Evolutionary conservation across 108 stramenopile species (phyloP).

Genomic region (Nitzschia sp.): DNA sequence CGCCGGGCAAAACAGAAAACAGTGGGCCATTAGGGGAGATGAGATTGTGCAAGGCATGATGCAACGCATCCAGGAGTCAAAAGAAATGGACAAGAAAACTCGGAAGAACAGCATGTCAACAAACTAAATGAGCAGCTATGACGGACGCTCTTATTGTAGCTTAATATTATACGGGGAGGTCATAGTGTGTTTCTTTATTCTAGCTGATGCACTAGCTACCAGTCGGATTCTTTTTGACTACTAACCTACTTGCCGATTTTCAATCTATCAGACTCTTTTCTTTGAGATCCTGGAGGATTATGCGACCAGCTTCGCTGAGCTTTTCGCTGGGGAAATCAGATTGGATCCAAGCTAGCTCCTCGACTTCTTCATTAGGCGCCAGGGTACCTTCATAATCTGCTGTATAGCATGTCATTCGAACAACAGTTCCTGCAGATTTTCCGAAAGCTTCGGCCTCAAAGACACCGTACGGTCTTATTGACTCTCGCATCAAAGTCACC

Average conservation of each 20-base stretch:
- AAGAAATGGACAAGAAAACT: slow-evolving; percentile 1
- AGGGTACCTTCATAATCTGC: slow-evolving; percentile 40
- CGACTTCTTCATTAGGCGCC: slow-evolving; percentile 45
- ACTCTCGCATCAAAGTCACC: slow-evolving; percentile 35
- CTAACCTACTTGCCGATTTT: slow-evolving; percentile 2
- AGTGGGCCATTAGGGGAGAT: slow-evolving; percentile 17
- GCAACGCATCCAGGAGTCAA: neutral
- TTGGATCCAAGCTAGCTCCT: slow-evolving; percentile 56
- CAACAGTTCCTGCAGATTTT: slow-evolving; percentile 51
- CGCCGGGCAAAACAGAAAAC: slow-evolving; percentile 15
- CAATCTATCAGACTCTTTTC: slow-evolving; percentile 46
- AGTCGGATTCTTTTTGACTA: slow-evolving; percentile 24
- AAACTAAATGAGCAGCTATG: neutral
- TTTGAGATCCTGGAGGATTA: slow-evolving; percentile 58
- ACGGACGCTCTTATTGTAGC: too few species aligned
- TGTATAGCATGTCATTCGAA: slow-evolving; percentile 53
- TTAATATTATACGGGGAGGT: neutral
- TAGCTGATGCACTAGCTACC: neutral
- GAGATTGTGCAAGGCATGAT: slow-evolving; percentile 13
- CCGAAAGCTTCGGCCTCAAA: slow-evolving; percentile 59
- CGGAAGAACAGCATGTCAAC: too few species aligned
- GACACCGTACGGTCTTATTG: slow-evolving; percentile 42
- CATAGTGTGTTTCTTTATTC: neutral
- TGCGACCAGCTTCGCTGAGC: slow-evolving; percentile 44
- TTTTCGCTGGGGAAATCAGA: slow-evolving; percentile 41